phyloP scores from a whole-genome alignment of 1,284 basidiomycete species.

The Malassezia nana region DNA sequence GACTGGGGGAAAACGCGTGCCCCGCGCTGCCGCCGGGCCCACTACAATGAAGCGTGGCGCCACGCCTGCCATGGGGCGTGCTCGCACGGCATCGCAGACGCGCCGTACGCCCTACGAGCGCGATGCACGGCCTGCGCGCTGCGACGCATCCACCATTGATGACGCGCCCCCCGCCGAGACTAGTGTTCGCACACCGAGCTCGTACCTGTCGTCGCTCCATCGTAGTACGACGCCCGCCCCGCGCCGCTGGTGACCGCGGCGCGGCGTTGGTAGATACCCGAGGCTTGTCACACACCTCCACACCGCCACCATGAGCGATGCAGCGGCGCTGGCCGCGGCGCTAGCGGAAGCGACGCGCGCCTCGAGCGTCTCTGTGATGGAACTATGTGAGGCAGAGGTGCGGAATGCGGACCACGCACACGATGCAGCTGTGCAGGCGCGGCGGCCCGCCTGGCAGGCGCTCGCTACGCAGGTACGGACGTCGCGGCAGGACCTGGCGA shows the following conservation, averaged over 20 bases:
- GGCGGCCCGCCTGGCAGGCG: neutral
- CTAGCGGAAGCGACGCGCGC: slow-evolving; percentile 7
- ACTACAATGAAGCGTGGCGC: slow-evolving; percentile 1
- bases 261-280: neutral
- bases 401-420: neutral
- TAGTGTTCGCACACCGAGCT: slow-evolving; percentile 12
- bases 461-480: slow-evolving; percentile 6
- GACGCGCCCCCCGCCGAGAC: neutral
- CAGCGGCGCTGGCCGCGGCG: slow-evolving; percentile 2
- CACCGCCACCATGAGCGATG: slow-evolving; percentile 1
- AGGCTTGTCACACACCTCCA: slow-evolving; percentile 5
- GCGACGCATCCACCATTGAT: neutral
- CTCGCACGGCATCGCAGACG: slow-evolving; percentile 2
- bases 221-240: neutral
- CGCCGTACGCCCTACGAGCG: slow-evolving; percentile 4
- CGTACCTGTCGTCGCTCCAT: slow-evolving; percentile 9
- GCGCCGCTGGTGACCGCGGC: neutral
- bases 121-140: neutral
- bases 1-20: neutral
- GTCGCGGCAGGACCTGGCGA: slow-evolving; percentile 11
- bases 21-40: neutral
- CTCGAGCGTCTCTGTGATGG: neutral
- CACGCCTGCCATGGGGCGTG: neutral
- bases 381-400: neutral
- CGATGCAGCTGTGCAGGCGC: neutral